phyloP scores from a whole-genome alignment of 139 green algal genomes.

The Auxenochlorella protothecoides region DNA sequence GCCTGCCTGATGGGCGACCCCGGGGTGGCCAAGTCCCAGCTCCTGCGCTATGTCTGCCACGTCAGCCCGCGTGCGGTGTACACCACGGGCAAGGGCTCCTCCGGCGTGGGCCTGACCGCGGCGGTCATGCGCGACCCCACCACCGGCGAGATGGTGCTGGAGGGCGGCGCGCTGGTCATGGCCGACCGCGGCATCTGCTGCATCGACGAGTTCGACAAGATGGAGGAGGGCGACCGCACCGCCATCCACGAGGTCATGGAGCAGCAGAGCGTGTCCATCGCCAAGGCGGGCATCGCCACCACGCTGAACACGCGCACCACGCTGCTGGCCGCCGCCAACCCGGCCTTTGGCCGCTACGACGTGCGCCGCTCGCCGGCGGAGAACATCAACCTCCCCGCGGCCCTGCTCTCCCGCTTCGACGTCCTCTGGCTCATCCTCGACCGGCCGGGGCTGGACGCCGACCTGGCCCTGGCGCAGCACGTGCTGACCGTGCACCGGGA shows the following conservation, averaged over 20 bases:
- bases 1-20: conserved; percentile 98
- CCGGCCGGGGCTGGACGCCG: conserved; percentile 28
- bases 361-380: conserved; percentile 72
- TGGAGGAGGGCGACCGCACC: conserved; percentile 96
- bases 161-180: conserved; percentile 94
- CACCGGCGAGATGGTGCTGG: conserved; percentile 92
- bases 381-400: conserved; percentile 96
- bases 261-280: conserved; percentile 98
- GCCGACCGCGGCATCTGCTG: conserved; percentile 97
- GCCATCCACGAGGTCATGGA: conserved; percentile 98
- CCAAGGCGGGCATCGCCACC: conserved; percentile 98
- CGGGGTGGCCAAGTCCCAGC: conserved; percentile 95
- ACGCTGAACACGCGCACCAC: conserved; percentile 96
- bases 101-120: conserved; percentile 90
- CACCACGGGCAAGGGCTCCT: conserved; percentile 93
- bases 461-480: conserved; percentile 43
- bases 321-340: conserved; percentile 94
- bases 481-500: conserved; percentile 74
- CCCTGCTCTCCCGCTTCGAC: conserved; percentile 89
- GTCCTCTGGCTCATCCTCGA: conserved; percentile 98
- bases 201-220: conserved; percentile 99
- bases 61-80: conserved; percentile 87
- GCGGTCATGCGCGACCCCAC: conserved; percentile 76
- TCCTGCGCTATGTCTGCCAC: conserved; percentile 76
- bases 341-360: conserved; percentile 92